Conservation (phyloP, 2,329 filamentous ascomycete genomes). For the Fusarium vanettenii region DNA sequence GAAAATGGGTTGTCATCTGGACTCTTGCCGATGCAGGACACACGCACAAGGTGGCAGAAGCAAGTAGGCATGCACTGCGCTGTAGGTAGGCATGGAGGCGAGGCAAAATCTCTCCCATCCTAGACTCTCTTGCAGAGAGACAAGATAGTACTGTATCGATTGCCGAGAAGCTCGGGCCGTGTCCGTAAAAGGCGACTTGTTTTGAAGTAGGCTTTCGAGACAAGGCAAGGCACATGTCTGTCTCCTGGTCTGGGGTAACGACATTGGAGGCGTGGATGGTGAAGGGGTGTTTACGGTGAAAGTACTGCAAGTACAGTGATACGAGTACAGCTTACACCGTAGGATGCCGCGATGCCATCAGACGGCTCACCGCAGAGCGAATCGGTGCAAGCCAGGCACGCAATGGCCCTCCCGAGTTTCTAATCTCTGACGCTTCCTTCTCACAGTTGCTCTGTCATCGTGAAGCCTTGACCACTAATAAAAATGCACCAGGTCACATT, state of each 20-base stretch:
- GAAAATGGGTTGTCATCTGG: constrained; percentile 4
- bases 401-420: neutral
- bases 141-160: constrained; percentile 4
- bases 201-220: constrained; percentile 1
- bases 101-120: neutral
- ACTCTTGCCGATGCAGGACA: constrained; percentile 11
- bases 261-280: constrained; percentile 7
- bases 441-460: neutral
- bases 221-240: neutral
- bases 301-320: neutral
- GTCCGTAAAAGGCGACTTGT: constrained; percentile 5
- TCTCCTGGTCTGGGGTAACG: constrained; percentile 10
- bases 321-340: neutral
- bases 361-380: constrained; percentile 1
- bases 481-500: constrained; percentile 42
- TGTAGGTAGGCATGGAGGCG: neutral
- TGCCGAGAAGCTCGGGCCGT: constrained; percentile 5
- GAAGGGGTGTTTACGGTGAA: neutral
- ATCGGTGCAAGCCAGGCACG: constrained; percentile 8
- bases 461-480: constrained; percentile 19
- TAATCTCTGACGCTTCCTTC: constrained; percentile 13
- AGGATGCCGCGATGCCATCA: neutral
- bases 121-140: neutral
- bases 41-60: constrained; percentile 6
- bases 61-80: neutral